These are phyloP conservation scores for Cutaneotrichosporon sp. DNA, from an alignment of 1,284 basidiomycete genomes.

Conservation along the genomic window DNA sequence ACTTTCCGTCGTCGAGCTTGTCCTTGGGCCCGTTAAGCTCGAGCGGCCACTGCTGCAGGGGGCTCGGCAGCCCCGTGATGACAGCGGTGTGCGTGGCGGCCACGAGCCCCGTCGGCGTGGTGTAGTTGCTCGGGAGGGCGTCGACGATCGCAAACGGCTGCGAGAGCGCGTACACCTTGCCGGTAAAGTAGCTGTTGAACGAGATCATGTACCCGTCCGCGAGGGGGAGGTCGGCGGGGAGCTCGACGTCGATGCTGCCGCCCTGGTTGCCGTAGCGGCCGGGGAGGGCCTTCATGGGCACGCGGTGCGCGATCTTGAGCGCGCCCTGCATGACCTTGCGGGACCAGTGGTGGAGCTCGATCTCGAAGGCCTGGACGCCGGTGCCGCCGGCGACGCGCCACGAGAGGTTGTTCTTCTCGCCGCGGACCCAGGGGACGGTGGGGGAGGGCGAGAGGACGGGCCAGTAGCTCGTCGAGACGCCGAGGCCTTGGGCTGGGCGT, in stretches of 20 bases:
- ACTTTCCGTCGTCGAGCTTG: neutral
- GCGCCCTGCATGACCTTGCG: constrained; percentile 48
- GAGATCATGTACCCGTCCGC: constrained; percentile 46
- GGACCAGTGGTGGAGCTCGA: constrained; percentile 52
- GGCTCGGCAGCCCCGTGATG: neutral
- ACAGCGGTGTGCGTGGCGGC: neutral
- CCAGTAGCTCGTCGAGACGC: constrained; percentile 46
- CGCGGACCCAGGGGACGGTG: constrained; percentile 48
- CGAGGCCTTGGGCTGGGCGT: constrained; percentile 10
- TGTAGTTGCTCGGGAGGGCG: constrained; percentile 18
- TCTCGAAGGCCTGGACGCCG: constrained; percentile 50
- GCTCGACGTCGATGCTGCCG: constrained; percentile 50
- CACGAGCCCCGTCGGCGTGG: neutral
- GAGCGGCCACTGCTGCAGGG: neutral
- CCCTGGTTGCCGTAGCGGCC: constrained; percentile 46
- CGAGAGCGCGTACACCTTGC: constrained; percentile 47
- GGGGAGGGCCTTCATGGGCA: constrained; percentile 42
- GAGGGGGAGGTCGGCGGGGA: constrained; percentile 36
- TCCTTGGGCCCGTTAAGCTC: neutral
- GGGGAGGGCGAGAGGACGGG: constrained; percentile 44
- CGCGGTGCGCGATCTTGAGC: constrained; percentile 45
- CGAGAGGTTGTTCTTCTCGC: constrained; percentile 45
- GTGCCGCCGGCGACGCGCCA: constrained; percentile 50
- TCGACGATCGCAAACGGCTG: constrained; percentile 46
- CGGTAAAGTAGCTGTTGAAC: constrained; percentile 49